Base-by-base conservation (phyloP, 2,329 filamentous ascomycete species). In the Colletotrichum echinochloae region DNA sequence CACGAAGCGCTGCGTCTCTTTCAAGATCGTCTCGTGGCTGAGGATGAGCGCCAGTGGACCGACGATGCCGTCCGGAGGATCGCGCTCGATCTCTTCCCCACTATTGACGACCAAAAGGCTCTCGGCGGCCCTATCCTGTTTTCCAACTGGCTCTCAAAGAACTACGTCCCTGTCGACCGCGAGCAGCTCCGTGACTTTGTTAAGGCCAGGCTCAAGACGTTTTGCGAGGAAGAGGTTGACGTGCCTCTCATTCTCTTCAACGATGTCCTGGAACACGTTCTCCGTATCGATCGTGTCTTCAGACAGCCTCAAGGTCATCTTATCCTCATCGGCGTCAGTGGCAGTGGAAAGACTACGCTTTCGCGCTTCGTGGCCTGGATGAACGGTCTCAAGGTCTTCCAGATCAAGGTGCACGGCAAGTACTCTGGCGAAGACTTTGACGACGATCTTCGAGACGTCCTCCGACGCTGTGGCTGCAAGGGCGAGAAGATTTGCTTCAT, bases 401-500 rank as follows among this genome's bases (percentile, higher is more conserved):
- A 99, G 83, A 99, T 99, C 87, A 99, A 99, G 86, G 96, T 99
- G 0, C 96, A 99, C 77, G 96, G 96, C 74, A 98, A 95, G 79
- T 99, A 99, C 83, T 98, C 96, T 20, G 93, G 93, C 1, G 96
- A 98, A 79, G 96, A 99, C 83, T 99, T 99, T 78, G 96, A 99
- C 78, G 97, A 99, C 69, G 96, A 99, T 80, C 85, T 99, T 44
- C 90, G 97, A 74, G 95, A 95, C 78, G 96, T 99, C 11, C 89
- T 99, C 49, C 92, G 96, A 55, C 90, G 96, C 67, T 97, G 94
- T 76, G 96, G 96, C 73, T 98, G 95, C 85, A 98, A 98, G 85
- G 96, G 96, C 44, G 96, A 99, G 80, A 98, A 98, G 86, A 97
- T 99, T 59, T 99, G 97, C 83, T 99, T 99, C 86, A 98, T 99